Evolutionary conservation across 176 grass and related monocot species (phyloP), one percentile per base, ranked within the genome.

Genomic region (Phyllostachys edulis): DNA sequence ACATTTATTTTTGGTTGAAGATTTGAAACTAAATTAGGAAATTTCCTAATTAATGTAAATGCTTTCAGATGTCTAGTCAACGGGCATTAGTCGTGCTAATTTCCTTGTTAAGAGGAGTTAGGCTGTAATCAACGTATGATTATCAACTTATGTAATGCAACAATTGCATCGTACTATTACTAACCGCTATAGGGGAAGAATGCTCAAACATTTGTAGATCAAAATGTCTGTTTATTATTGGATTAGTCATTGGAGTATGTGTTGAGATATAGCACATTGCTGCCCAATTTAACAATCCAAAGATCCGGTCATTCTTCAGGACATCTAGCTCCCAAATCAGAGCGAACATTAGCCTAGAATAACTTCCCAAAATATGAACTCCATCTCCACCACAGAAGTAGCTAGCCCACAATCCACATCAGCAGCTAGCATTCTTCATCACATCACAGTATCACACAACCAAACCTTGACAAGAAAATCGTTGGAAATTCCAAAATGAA

Each of bases 341-440:
- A 73, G 26, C 41, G 41, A 73, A n/a, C 69, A 37, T 37, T 73
- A 47, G 55, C 40, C 16, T 16, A 37, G 54, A 82, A 62, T 82
- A 82, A 21, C 73, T 73, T 63, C 18, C 69, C 41, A 38, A 63
- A 83, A 63, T 63, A 45, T 17, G 24, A 50, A 16, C 20, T 15
- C 5, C 42, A 9, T 49, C 41, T 38, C 20, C 70, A 50, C 80
- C 56, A 36, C 26, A 38, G 55, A 73, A 73, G 29, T n/a, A n/a
- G n/a, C n/a, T 38, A 23, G 32, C 29, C 29, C 8, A 29, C 29
- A 29, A 29, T 29, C 29, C 29, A 37, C 82, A 67, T 76, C 23
- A 42, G 34, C n/a, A n/a, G n/a, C n/a, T n/a, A 63, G 60, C 55
- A 49, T 75, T 17, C 5, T 75, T 84, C 17, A 50, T 63, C 69